phyloP scores from a whole-genome alignment of 2,329 filamentous ascomycete species.

The Colletotrichum costaricense region DNA sequence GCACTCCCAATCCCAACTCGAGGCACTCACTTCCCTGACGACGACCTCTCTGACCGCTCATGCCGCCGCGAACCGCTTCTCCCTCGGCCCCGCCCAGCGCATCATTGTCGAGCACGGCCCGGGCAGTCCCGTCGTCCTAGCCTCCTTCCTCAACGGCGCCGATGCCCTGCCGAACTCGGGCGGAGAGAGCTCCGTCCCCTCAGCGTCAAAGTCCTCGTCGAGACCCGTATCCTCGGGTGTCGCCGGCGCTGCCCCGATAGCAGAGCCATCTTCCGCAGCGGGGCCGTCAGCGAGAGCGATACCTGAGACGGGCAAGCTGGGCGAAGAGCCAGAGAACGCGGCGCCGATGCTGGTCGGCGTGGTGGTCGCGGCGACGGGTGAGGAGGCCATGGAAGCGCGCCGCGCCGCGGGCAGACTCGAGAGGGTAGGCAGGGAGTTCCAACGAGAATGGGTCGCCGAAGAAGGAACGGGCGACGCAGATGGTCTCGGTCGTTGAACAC shows the following conservation, averaged over 20 bases:
- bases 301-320: conserved; percentile 15
- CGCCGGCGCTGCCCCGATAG: conserved; percentile 12
- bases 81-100: conserved; percentile 64
- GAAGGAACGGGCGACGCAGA: conserved; percentile 30
- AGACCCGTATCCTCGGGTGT: conserved; percentile 11
- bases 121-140: conserved; percentile 53
- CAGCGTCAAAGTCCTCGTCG: conserved; percentile 5
- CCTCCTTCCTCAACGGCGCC: conserved; percentile 58
- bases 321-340: conserved; percentile 34
- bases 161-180: conserved; percentile 27
- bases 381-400: conserved; percentile 62
- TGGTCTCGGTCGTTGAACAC: conserved; percentile 3
- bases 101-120: conserved; percentile 68
- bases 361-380: conserved; percentile 62
- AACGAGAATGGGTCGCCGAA: conserved; percentile 61
- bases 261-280: neutral
- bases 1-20: conserved; percentile 54
- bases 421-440: conserved; percentile 64
- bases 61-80: conserved; percentile 63
- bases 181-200: conserved; percentile 13
- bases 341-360: conserved; percentile 66
- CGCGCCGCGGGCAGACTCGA: conserved; percentile 65
- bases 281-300: conserved; percentile 4
- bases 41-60: conserved; percentile 64
- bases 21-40: conserved; percentile 64